phyloP scores from a whole-genome alignment of 148 eudicot genomes.

The Camellia lanceoleosa region DNA sequence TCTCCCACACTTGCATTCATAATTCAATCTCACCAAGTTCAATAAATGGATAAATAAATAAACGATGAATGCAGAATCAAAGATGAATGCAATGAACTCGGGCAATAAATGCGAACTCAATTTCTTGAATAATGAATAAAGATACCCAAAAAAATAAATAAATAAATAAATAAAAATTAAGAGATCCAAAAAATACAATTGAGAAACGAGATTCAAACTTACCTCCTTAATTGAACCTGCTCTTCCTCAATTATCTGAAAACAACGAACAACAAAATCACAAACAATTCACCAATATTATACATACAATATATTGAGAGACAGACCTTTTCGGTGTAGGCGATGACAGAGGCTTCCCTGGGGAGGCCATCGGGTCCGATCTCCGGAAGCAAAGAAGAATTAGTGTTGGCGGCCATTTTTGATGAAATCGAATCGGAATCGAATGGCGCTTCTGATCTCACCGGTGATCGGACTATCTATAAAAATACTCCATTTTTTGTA shows the following conservation, averaged over 20 bases:
- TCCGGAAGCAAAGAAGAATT: constrained; percentile 40
- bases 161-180: not conserved
- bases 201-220: constrained; percentile 20
- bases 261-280: constrained; percentile 7
- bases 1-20: not conserved
- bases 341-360: constrained; percentile 72
- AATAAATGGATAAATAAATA: not conserved
- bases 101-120: not conserved
- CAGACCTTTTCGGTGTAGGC: constrained; percentile 88
- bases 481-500: not conserved
- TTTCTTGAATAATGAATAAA: not conserved
- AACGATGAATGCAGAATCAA: not conserved
- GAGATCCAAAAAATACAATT: not conserved
- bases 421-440: not conserved
- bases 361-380: constrained; percentile 83
- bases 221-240: constrained; percentile 68
- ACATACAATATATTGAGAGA: not conserved
- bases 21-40: not conserved
- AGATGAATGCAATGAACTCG: not conserved
- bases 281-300: not conserved
- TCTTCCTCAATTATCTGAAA: constrained; percentile 68
- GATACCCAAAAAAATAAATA: not conserved
- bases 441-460: constrained; percentile 5
- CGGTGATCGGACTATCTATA: constrained; percentile 7
- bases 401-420: constrained; percentile 32